Evolutionary conservation across 371 early-diverging fungal species (phyloP), one percentile per base, ranked within the genome.

Genomic region (Mortierella sp.): DNA sequence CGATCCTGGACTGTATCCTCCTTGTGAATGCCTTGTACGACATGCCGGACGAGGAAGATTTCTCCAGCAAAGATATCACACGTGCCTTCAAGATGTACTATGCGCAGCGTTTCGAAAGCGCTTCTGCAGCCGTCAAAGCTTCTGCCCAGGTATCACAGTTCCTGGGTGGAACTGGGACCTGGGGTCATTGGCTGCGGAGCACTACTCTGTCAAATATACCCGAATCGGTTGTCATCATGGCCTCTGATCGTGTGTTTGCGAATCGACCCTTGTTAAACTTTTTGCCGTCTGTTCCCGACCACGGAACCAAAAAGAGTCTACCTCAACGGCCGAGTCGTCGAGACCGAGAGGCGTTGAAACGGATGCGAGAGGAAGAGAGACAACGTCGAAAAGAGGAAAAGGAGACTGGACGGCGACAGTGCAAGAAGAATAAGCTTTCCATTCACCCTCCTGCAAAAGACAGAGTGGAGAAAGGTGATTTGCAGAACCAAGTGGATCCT

Each of bases 31-130:
- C 58, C 3, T 39, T 72, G n/a, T 71, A 63, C 27, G 70, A 70
- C 53, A 70, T 70, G 70, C 70, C 70, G 12, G 70, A 70, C 50
- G 70, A n/a, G 12, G 70, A 70, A 42, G 70, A n/a, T 4, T 61
- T 71, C 52, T 55, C 71, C 0, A 6, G 21, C 9, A 52, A 45
- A 0, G 61, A 71, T 28, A 65, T 71, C 38, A 55, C 51, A 8
- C 31, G 34, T 12, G 71, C 71, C 48, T 71, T 71, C 41, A 60
- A 61, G 24, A 30, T n/a, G 8, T 71, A 71, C 49, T 59, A 64
- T 21, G 64, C 64, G 0, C 55, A 54, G 13, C 71, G 71, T 2
- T 24, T 21, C 57, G 54, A 61, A 16, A 34, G 47, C 14, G 70
- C 70, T 10, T 39, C 48, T 0, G 63, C 70, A 2, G 70, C 70